Evolutionary conservation across 2,329 filamentous ascomycete species (phyloP).

Genomic region (Chaetothyriales sp.): DNA sequence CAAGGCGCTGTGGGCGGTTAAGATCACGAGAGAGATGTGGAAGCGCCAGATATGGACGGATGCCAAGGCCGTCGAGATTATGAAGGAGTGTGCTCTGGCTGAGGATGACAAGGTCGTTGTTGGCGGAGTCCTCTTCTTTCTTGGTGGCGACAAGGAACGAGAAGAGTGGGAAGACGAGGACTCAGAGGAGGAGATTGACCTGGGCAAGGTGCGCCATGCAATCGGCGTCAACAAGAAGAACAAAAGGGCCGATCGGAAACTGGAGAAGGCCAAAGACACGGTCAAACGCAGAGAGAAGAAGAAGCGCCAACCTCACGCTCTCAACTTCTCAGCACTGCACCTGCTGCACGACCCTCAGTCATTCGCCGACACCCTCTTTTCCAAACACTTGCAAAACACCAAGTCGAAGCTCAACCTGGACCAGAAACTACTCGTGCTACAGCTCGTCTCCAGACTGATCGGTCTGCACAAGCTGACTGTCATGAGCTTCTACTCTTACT

Average conservation of each 20-base stretch:
- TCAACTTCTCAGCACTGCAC: constrained; percentile 95
- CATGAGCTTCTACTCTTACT: constrained; percentile 87
- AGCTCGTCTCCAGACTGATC: constrained; percentile 79
- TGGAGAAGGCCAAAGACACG: constrained; percentile 69
- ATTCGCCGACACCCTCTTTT: constrained; percentile 80
- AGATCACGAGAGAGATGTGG: constrained; percentile 90
- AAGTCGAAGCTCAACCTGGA: constrained; percentile 78
- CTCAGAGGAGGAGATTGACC: constrained; percentile 63
- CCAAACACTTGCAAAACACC: constrained; percentile 76
- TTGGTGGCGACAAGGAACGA: constrained; percentile 88
- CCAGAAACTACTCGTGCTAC: constrained; percentile 76
- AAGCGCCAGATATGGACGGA: constrained; percentile 94
- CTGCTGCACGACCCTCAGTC: constrained; percentile 87
- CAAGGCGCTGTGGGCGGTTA: constrained; percentile 89
- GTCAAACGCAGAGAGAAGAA: constrained; percentile 74
- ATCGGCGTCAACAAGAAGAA: constrained; percentile 91
- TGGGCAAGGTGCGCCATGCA: constrained; percentile 72
- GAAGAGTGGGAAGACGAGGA: constrained; percentile 85
- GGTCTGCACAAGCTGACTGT: constrained; percentile 86
- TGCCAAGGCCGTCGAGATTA: constrained; percentile 86
- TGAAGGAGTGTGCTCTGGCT: constrained; percentile 82
- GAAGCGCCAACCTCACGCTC: constrained; percentile 70
- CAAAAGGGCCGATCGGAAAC: constrained; percentile 66
- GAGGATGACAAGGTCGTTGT: constrained; percentile 88
- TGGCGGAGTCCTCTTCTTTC: constrained; percentile 82